A percentile compares a stretch with the other conserved stretches of the same genome.
Evolutionary conservation across 768 basidiomycete genomes (phyloP).

Genomic region (Leucocoprinus sp.): DNA sequence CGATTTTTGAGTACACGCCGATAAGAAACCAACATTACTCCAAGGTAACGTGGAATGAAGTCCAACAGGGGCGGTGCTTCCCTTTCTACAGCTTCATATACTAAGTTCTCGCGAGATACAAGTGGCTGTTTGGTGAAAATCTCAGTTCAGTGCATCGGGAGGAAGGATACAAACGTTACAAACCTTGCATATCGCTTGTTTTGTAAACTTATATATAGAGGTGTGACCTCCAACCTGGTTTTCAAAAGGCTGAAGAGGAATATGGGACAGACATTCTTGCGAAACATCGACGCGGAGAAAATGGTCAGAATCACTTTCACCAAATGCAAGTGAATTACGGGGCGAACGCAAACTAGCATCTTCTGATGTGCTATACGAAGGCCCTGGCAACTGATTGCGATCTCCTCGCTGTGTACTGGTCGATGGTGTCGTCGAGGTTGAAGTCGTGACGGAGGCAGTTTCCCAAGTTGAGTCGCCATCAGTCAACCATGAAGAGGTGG

Average conservation of each 20-base stretch:
- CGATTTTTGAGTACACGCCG: conserved; percentile 57
- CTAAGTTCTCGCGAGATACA: conserved; percentile 93
- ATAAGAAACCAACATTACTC: conserved; percentile 98
- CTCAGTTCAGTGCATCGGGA: conserved; percentile 16
- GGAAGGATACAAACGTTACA: conserved; percentile 21
- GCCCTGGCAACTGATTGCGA: conserved; percentile 11
- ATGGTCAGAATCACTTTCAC: background rate
- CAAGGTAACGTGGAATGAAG: conserved; percentile 96
- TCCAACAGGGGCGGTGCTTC: conserved; percentile 87
- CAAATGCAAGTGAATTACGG: conserved; percentile 6
- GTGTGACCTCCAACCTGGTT: conserved; percentile 98
- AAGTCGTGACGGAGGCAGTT: conserved; percentile 55
- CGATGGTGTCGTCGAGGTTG: conserved; percentile 51
- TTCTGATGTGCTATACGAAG: conserved; percentile 3
- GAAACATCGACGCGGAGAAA: conserved; percentile 28
- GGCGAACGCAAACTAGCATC: conserved; percentile 2
- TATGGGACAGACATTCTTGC: conserved; percentile 68
- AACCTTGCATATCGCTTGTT: conserved; percentile 97
- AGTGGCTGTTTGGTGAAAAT: conserved; percentile 58
- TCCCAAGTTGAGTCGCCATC: conserved; percentile 78
- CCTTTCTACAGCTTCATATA: conserved; percentile 94
- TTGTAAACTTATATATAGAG: conserved; percentile 96
- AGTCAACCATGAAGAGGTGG: conserved; percentile 60
- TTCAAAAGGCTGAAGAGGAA: conserved; percentile 90
- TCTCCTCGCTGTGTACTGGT: conserved; percentile 16